Conservation (phyloP, 1,139 yeast species). For the Suhomyces terraborum region DNA sequence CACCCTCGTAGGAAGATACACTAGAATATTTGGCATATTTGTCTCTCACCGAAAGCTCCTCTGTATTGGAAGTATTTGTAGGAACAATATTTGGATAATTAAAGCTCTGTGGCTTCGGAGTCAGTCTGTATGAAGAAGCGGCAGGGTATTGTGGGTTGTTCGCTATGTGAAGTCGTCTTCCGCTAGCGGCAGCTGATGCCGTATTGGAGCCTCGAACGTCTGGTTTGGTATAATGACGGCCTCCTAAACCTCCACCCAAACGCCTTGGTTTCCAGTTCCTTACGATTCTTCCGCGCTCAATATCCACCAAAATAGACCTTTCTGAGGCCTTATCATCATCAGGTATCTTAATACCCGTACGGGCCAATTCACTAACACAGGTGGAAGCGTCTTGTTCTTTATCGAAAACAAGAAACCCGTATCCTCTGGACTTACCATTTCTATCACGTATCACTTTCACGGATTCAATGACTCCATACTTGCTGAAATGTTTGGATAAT, state of each 20-base stretch:
- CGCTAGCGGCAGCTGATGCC: constrained; percentile 57
- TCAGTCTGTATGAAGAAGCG: constrained; percentile 4
- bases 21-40: constrained; percentile 36
- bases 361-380: constrained; percentile 62
- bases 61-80: background rate
- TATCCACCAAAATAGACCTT: constrained; percentile 63
- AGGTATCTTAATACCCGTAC: constrained; percentile 45
- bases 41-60: constrained; percentile 28
- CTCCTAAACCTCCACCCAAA: constrained; percentile 69
- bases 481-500: constrained; percentile 59
- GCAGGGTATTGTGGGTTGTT: constrained; percentile 16
- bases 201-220: constrained; percentile 43
- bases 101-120: constrained; percentile 4
- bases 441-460: constrained; percentile 66
- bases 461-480: constrained; percentile 71
- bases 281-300: constrained; percentile 77
- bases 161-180: constrained; percentile 30
- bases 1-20: constrained; percentile 9
- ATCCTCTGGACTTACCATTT: constrained; percentile 67
- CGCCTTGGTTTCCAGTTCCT: constrained; percentile 81
- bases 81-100: background rate
- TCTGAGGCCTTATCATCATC: constrained; percentile 19
- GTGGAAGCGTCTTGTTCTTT: constrained; percentile 55
- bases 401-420: constrained; percentile 79
- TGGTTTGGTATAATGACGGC: constrained; percentile 49